Evolutionary conservation across 2,329 filamentous ascomycete species (phyloP).

Genomic region (Pseudovirgaria hyperparasitica): DNA sequence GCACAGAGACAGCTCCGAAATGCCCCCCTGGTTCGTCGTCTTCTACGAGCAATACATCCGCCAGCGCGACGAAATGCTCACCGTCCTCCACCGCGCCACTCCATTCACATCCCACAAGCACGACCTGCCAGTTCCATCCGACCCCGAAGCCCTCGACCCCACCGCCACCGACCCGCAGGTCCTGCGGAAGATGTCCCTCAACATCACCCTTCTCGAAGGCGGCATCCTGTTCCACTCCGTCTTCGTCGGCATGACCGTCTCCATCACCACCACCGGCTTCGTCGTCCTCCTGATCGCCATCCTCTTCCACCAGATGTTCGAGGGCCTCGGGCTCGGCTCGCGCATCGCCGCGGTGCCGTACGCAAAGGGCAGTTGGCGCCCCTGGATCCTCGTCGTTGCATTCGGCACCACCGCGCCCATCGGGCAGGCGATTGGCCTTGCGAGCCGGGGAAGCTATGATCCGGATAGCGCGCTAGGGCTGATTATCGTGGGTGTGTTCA

Average conservation of each 20-base stretch:
- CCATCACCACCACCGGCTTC: constrained; percentile 46
- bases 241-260: constrained; percentile 50
- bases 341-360: constrained; percentile 48
- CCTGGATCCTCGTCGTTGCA: constrained; percentile 49
- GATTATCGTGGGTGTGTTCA: constrained; percentile 52
- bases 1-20: constrained; percentile 26
- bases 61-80: constrained; percentile 46
- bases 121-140: constrained; percentile 19
- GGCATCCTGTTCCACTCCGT: constrained; percentile 53
- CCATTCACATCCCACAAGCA: constrained; percentile 10
- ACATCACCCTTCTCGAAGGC: constrained; percentile 39
- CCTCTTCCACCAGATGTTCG: constrained; percentile 52
- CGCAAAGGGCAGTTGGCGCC: constrained; percentile 41
- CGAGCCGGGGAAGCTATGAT: constrained; percentile 45
- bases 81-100: constrained; percentile 34
- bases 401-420: constrained; percentile 53
- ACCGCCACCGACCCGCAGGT: constrained; percentile 23
- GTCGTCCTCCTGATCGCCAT: constrained; percentile 45
- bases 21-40: constrained; percentile 50
- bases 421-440: constrained; percentile 50
- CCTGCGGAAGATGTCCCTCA: constrained; percentile 24
- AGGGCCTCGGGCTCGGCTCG: constrained; percentile 50
- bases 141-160: constrained; percentile 22
- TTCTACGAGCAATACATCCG: constrained; percentile 52
- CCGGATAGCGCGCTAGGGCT: constrained; percentile 51